phyloP scores from a whole-genome alignment of 2,329 filamentous ascomycete species.

The Epichloe hybrida region DNA sequence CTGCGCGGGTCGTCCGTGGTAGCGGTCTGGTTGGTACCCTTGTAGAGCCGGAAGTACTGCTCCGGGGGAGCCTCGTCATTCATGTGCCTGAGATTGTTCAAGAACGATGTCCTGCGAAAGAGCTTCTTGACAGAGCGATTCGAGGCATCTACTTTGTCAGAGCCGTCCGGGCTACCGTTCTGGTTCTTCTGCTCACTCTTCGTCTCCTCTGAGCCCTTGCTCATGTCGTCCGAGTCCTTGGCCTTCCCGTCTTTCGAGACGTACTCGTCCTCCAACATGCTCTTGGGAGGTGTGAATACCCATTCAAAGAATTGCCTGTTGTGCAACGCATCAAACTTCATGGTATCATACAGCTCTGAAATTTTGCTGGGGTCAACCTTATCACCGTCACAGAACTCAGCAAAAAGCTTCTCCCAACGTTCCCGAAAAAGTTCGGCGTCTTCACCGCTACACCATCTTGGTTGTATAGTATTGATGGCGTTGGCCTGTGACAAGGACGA shows the following conservation, averaged over 20 bases:
- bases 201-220: conserved; percentile 23
- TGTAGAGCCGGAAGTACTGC: conserved; percentile 84
- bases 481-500: conserved; percentile 45
- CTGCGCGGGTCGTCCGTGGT: conserved; percentile 74
- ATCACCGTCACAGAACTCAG: conserved; percentile 90
- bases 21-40: conserved; percentile 51
- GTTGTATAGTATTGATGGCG: conserved; percentile 59
- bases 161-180: conserved; percentile 18
- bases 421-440: conserved; percentile 91
- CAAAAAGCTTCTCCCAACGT: conserved; percentile 95
- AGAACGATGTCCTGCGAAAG: conserved; percentile 48
- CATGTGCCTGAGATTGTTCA: conserved; percentile 36
- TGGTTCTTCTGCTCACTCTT: conserved; percentile 17
- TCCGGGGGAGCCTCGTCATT: conserved; percentile 45
- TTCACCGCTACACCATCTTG: conserved; percentile 92
- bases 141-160: conserved; percentile 27
- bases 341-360: conserved; percentile 94
- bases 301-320: conserved; percentile 94
- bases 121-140: conserved; percentile 29
- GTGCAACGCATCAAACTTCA: conserved; percentile 98
- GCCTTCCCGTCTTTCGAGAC: conserved; percentile 28
- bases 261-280: conserved; percentile 61
- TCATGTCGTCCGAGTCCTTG: conserved; percentile 27
- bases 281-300: conserved; percentile 81
- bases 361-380: conserved; percentile 99